Evolutionary conservation across 805 yeast genomes (phyloP).

Genomic region (Scheffersomyces amazonensis): DNA sequence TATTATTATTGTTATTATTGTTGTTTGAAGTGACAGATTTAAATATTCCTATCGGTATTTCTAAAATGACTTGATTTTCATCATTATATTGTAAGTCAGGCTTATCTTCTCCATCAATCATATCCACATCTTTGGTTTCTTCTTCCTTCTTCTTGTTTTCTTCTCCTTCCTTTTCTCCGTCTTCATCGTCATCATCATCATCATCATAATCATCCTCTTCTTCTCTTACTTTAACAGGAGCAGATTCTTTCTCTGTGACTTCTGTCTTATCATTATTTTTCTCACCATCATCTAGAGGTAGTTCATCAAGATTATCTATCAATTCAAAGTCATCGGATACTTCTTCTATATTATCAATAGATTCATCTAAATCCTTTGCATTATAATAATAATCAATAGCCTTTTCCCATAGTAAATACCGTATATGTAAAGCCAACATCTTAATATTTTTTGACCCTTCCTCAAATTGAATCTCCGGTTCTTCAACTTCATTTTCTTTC

Average conservation of each 20-base stretch:
- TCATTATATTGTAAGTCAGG: conserved; percentile 19
- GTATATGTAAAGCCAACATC: conserved; percentile 54
- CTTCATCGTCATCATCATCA: conserved; percentile 20
- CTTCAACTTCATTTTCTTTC: conserved; percentile 25
- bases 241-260: conserved; percentile 6
- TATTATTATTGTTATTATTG: too few relatives aligned
- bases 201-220: conserved; percentile 31
- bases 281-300: conserved; percentile 24
- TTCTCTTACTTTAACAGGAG: conserved; percentile 9
- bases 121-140: conserved; percentile 10
- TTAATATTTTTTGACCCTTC: conserved; percentile 36
- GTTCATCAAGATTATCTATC: conserved; percentile 28
- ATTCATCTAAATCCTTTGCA: conserved; percentile 18
- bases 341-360: conserved; percentile 24
- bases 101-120: conserved; percentile 1
- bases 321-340: conserved; percentile 32
- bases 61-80: conserved; percentile 27
- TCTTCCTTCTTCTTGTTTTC: conserved; percentile 26
- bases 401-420: conserved; percentile 72
- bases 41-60: conserved; percentile 29
- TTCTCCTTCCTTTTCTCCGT: conserved; percentile 32
- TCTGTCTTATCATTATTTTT: conserved; percentile 16
- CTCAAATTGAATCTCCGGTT: conserved; percentile 39
- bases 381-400: conserved; percentile 51
- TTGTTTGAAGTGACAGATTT: conserved; percentile 3